Conservation (phyloP, 495 filamentous ascomycete species). For the Pseudotulostoma volvatum region DNA sequence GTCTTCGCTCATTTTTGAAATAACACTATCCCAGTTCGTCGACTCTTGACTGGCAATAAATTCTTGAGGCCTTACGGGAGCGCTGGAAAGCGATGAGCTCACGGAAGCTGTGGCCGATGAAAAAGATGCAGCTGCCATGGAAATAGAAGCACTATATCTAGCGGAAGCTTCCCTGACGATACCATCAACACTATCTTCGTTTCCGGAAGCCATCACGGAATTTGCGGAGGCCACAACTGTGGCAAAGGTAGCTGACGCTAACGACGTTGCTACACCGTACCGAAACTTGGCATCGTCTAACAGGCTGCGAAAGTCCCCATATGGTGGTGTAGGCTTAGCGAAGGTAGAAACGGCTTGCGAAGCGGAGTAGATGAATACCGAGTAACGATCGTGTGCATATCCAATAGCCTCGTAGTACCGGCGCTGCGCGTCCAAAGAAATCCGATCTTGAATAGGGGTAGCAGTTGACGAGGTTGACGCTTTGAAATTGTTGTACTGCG, state of each 20-base stretch:
- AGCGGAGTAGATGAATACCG: slow-evolving; percentile 52
- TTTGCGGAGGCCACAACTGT: slow-evolving; percentile 30
- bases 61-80: slow-evolving; percentile 25
- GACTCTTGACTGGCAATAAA: slow-evolving; percentile 36
- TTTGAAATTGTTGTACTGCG: slow-evolving; percentile 45
- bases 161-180: slow-evolving; percentile 33
- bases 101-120: slow-evolving; percentile 39
- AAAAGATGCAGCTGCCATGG: slow-evolving; percentile 29
- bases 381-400: slow-evolving; percentile 59
- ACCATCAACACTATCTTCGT: slow-evolving; percentile 22
- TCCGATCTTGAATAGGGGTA: slow-evolving; percentile 35
- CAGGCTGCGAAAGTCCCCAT: slow-evolving; percentile 16
- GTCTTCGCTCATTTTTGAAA: slow-evolving; percentile 50
- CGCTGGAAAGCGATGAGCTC: slow-evolving; percentile 27
- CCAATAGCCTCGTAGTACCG: slow-evolving; percentile 68
- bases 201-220: slow-evolving; percentile 26
- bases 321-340: slow-evolving; percentile 29
- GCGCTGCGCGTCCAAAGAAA: slow-evolving; percentile 43
- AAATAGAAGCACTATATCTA: slow-evolving; percentile 29
- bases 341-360: slow-evolving; percentile 38
- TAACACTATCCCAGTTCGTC: slow-evolving; percentile 48
- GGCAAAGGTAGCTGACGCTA: slow-evolving; percentile 33
- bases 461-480: slow-evolving; percentile 40
- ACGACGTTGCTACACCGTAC: slow-evolving; percentile 28
- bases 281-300: slow-evolving; percentile 30